Percentiles rank a stretch among this genome's conserved stretches.
Evolutionary conservation across 2,329 filamentous ascomycete genomes (phyloP).

Genomic region (Nemania sp.): DNA sequence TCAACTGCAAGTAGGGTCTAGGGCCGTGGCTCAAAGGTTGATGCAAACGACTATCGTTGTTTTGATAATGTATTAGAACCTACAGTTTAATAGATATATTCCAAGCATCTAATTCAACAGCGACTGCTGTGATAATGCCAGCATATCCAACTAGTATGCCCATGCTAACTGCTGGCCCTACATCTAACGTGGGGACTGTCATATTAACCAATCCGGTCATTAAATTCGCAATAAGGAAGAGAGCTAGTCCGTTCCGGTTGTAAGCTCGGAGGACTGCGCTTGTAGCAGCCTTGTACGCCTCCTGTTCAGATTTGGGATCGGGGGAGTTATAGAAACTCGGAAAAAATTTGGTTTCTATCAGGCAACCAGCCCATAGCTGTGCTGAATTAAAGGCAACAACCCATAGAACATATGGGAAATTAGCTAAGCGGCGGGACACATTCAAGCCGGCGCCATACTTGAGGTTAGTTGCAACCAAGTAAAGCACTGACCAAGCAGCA

Average conservation of each 20-base stretch:
- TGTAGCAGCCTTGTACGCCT: constrained; percentile 76
- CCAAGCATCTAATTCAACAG: constrained; percentile 73
- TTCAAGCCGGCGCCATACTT: constrained; percentile 76
- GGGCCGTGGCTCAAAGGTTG: background rate
- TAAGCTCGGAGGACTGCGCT: constrained; percentile 84
- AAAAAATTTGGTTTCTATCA: constrained; percentile 83
- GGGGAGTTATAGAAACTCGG: constrained; percentile 73
- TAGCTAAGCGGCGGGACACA: constrained; percentile 90
- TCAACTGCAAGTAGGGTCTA: background rate
- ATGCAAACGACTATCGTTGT: background rate
- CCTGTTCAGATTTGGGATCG: constrained; percentile 68
- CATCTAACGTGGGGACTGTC: constrained; percentile 83
- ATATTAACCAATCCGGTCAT: constrained; percentile 91
- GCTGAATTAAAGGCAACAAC: constrained; percentile 88
- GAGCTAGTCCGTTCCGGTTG: constrained; percentile 86
- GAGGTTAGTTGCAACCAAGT: constrained; percentile 75
- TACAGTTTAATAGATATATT: constrained; percentile 77
- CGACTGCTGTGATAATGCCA: constrained; percentile 72
- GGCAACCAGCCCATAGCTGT: constrained; percentile 83
- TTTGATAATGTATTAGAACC: background rate
- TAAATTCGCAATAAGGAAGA: constrained; percentile 91
- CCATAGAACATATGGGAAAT: constrained; percentile 94
- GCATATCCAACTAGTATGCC: constrained; percentile 81
- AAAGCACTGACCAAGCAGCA: constrained; percentile 76
- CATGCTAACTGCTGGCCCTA: constrained; percentile 74